These are phyloP conservation scores for Athelia sp. DNA, from an alignment of 1,284 basidiomycete genomes.

Conservation along the genomic window DNA sequence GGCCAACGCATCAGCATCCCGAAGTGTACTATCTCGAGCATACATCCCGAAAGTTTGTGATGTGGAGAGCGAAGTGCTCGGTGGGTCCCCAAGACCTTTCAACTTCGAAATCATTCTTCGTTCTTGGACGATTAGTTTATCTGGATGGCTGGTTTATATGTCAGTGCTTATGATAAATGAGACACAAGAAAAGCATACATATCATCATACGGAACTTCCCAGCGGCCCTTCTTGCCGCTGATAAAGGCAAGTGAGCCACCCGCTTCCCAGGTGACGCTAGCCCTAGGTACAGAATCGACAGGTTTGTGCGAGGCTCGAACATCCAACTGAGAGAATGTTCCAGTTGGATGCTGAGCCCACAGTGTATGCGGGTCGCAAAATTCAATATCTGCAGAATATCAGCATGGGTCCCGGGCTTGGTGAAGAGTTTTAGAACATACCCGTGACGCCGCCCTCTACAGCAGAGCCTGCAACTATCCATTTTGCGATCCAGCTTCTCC, in stretches of 20 bases:
- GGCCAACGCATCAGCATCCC: constrained; percentile 49
- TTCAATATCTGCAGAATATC: constrained; percentile 44
- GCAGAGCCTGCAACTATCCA: constrained; percentile 66
- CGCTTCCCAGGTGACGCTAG: constrained; percentile 65
- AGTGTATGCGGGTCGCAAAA: constrained; percentile 72
- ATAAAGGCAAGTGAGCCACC: constrained; percentile 70
- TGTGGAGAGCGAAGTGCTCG: constrained; percentile 37
- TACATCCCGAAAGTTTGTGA: constrained; percentile 55
- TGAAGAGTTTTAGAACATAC: constrained; percentile 25
- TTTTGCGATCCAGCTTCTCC: constrained; percentile 78
- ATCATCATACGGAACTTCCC: constrained; percentile 84
- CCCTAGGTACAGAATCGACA: constrained; percentile 66
- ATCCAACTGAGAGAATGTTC: constrained; percentile 78
- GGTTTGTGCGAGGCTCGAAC: constrained; percentile 58
- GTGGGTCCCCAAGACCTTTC: constrained; percentile 50
- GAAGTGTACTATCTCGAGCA: constrained; percentile 24
- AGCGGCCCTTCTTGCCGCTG: constrained; percentile 47
- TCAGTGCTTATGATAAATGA: constrained; percentile 1
- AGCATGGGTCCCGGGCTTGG: too few relatives aligned
- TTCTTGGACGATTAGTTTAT: constrained; percentile 29
- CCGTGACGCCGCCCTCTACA: constrained; percentile 65
- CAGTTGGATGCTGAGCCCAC: constrained; percentile 76
- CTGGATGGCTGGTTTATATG: neutral
- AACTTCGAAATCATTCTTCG: constrained; percentile 29
- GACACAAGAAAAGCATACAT: constrained; percentile 39